Evolutionary conservation across 352 stramenopile genomes (phyloP), one percentile per base, ranked within the genome.

Genomic region (Blastocystis sp.): DNA sequence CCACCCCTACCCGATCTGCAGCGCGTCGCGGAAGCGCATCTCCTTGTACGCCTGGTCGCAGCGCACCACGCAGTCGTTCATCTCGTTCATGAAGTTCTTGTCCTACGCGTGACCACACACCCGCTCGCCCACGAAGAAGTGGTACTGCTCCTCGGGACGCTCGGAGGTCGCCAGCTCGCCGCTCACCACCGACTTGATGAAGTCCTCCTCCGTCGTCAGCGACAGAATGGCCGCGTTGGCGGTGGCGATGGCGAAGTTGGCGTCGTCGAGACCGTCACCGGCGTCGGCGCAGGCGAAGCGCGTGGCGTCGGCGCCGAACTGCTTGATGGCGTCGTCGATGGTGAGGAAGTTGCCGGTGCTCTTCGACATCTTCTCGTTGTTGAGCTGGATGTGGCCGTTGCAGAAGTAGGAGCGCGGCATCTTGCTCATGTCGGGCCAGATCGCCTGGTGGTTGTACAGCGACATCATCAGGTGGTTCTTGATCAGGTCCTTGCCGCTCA

Each of bases 341-440:
- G 98, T 99, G 60, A 99, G 91, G 92, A 99, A 99, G 93, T 99
- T 99, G 55, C 98, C 98, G 91, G 96, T 96, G 4, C 95, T 98
- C 94, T 99, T 99, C 69, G 95, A 98, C 98, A 99, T 99, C 93
- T 99, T 99, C 92, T 98, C 95, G 6, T 95, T 96, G 90, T 99
- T 96, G 39, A 97, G 93, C 62, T 91, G 35, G 33, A 92, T 77
- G 93, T 99, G 96, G 35, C 98, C 98, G 92, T 99, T 99, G 77
- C 95, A 98, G 92, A 98, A 99, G 92, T 98, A 98, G 26, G 95
- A 94, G 85, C 95, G 94, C 10, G 98, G 98, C 97, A 97, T 99
- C 90, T 98, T 95, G 65, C 95, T 94, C 51, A 96, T 95, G 88
- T 99, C 95, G 71, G 98, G 95, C 97, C 97, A 99, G 90, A 99